Evolutionary conservation across 176 grass and related monocot species (phyloP), one percentile per base, ranked within the genome.

Genomic region (Thinopyrum elongatum): DNA sequence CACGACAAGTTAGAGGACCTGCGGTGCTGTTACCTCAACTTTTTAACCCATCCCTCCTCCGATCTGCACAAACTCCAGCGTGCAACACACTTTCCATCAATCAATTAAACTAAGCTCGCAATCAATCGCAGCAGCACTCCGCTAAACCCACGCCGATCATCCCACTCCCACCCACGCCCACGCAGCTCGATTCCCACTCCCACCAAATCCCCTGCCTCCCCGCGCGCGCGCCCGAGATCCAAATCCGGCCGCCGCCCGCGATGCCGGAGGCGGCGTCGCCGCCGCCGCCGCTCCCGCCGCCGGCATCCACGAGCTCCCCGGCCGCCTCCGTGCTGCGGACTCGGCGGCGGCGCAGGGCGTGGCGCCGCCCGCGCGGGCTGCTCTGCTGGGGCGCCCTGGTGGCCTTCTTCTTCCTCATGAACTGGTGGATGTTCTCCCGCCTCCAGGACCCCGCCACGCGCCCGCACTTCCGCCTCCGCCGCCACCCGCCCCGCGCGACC

Each of bases 351-450:
- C 80, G 89, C 26, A 94, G 69, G 86, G 80, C 65, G 64, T 88
- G 80, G 85, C 84, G 92, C 70, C 83, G 93, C 70, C 91, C 84
- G 82, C 87, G 84, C 15, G 82, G 90, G 25, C 13, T 98, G 55
- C 77, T 94, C 65, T 75, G 79, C 25, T 95, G 97, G 97, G 83
- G 64, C 60, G 79, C 87, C 2, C 80, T 98, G 21, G 93, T 98
- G 11, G 79, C 77, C 47, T 98, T 98, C 89, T 98, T 95, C 90
- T 94, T 98, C 84, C n/a, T 93, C 86, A 98, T 96, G 97, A 98
- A 98, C 88, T 98, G 97, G 97, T 98, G 94, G 94, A 95, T 98
- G 93, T 98, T 98, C 88, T 98, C 96, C 76, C 90, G 86, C n/a
- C 90, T 98, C 30, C 93, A 98, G 77, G 94, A 95, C 85, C 88